Percentiles rank a stretch among this genome's conserved stretches.
Conservation (phyloP, 176 grass and related monocot genomes). For the Poa pratensis region DNA sequence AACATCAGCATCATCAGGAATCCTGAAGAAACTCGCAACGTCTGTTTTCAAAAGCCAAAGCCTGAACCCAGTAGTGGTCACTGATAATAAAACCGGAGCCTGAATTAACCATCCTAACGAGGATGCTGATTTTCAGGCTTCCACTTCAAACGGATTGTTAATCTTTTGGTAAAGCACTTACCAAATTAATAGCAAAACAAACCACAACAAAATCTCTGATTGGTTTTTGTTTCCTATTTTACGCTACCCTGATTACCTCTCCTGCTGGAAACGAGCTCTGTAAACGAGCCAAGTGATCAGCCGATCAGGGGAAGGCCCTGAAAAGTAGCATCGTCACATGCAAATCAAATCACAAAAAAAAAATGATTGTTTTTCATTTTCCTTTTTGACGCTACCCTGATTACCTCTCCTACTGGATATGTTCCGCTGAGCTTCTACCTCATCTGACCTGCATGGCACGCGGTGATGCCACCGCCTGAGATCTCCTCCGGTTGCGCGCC, state of each 20-base stretch:
- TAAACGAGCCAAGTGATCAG: too few species aligned
- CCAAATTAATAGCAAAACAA: background rate
- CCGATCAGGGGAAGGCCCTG: too few species aligned
- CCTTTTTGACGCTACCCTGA: background rate
- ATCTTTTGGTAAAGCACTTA: background rate
- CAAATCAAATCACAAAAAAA: too few species aligned
- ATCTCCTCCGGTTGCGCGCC: background rate
- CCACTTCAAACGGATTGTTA: background rate
- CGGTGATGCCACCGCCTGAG: background rate
- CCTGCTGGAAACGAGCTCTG: too few species aligned
- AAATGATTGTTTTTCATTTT: too few species aligned
- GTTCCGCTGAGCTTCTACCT: background rate
- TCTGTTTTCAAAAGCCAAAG: background rate
- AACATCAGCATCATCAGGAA: background rate
- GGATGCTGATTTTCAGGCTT: background rate
- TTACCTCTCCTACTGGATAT: background rate
- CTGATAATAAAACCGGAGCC: too few species aligned
- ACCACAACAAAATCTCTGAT: background rate
- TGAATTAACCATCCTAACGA: background rate
- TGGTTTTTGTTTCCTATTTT: background rate
- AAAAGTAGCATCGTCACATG: too few species aligned
- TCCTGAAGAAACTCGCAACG: background rate
- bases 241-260: background rate
- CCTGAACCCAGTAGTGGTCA: background rate
- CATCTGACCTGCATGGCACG: background rate